These are phyloP conservation scores for Fraxinus cuspidata DNA, from an alignment of 257 asterid species.

Conservation along the genomic window DNA sequence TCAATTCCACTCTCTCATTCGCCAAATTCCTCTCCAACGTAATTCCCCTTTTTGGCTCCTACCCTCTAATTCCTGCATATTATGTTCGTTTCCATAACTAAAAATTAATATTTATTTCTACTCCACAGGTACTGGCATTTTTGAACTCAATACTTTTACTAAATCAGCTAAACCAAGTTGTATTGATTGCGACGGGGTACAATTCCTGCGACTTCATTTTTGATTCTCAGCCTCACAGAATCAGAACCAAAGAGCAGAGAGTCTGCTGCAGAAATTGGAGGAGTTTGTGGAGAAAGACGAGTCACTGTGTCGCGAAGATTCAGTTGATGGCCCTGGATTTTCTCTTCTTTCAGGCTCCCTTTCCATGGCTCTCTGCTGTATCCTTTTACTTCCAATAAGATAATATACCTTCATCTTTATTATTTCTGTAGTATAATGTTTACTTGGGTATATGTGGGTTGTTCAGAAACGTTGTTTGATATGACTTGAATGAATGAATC, in stretches of 20 bases:
- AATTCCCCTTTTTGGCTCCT: slow-evolving; percentile 22
- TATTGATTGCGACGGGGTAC: slow-evolving; percentile 80
- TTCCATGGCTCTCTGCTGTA: slow-evolving; percentile 97
- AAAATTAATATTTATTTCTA: slow-evolving; percentile 1
- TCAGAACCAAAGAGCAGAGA: slow-evolving; percentile 65
- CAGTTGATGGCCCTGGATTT: slow-evolving; percentile 61
- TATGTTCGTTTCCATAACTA: slow-evolving; percentile 14
- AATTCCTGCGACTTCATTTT: slow-evolving; percentile 70
- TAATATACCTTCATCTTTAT: background rate
- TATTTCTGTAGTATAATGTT: background rate
- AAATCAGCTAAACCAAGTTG: slow-evolving; percentile 84
- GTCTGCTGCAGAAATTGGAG: slow-evolving; percentile 65
- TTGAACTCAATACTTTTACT: slow-evolving; percentile 71
- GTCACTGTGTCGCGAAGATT: slow-evolving; percentile 54
- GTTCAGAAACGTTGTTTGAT: slow-evolving; percentile 30
- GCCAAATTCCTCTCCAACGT: slow-evolving; percentile 77
- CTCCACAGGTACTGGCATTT: slow-evolving; percentile 68
- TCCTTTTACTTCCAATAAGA: slow-evolving; percentile 37
- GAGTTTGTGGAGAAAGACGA: slow-evolving; percentile 74
- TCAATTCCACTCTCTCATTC: slow-evolving; percentile 56
- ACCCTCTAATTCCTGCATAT: background rate
- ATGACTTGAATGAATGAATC: slow-evolving; percentile 39
- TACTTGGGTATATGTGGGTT: slow-evolving; percentile 15
- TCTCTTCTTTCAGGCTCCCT: slow-evolving; percentile 91
- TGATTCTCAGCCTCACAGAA: slow-evolving; percentile 56